Percentiles rank a stretch among this genome's conserved stretches.
These are phyloP conservation scores for Tilletiaria anomala DNA, from an alignment of 1,284 basidiomycete genomes.

Conservation along the genomic window DNA sequence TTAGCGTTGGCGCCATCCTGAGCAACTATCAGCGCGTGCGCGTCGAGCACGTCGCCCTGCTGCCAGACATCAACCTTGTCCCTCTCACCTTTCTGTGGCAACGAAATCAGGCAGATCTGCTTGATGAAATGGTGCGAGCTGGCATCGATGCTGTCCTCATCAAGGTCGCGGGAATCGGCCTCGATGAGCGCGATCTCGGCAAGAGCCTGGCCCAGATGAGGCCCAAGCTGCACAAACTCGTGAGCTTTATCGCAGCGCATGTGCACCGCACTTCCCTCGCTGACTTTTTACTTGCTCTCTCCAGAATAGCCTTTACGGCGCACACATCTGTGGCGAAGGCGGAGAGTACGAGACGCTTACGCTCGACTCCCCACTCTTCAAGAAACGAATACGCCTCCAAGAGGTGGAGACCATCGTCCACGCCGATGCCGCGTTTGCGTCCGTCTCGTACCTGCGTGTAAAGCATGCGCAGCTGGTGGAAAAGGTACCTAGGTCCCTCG, in stretches of 20 bases:
- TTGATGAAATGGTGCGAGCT: constrained; percentile 69
- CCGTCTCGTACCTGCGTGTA: constrained; percentile 29
- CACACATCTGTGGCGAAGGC: constrained; percentile 91
- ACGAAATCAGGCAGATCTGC: constrained; percentile 64
- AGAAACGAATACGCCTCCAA: constrained; percentile 58
- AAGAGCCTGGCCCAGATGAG: constrained; percentile 62
- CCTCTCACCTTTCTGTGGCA: constrained; percentile 90
- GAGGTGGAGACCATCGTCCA: constrained; percentile 26
- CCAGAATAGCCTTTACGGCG: constrained; percentile 67
- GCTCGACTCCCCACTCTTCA: constrained; percentile 77
- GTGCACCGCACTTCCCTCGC: not conserved
- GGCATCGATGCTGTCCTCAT: constrained; percentile 74
- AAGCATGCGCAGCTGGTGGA: constrained; percentile 13
- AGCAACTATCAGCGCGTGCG: constrained; percentile 94
- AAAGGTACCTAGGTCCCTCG: constrained; percentile 8
- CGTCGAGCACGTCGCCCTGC: constrained; percentile 71
- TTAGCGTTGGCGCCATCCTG: constrained; percentile 89
- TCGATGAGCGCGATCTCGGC: constrained; percentile 61
- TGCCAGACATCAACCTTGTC: constrained; percentile 54
- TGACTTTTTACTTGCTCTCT: not conserved
- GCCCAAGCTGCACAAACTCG: constrained; percentile 58
- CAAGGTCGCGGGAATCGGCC: constrained; percentile 89
- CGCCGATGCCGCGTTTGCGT: constrained; percentile 24
- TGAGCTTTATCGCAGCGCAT: constrained; percentile 40
- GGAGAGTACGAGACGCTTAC: constrained; percentile 96